Base-by-base conservation (phyloP, 192 early-diverging fungal genomes). In the Lobosporangium transversale region DNA sequence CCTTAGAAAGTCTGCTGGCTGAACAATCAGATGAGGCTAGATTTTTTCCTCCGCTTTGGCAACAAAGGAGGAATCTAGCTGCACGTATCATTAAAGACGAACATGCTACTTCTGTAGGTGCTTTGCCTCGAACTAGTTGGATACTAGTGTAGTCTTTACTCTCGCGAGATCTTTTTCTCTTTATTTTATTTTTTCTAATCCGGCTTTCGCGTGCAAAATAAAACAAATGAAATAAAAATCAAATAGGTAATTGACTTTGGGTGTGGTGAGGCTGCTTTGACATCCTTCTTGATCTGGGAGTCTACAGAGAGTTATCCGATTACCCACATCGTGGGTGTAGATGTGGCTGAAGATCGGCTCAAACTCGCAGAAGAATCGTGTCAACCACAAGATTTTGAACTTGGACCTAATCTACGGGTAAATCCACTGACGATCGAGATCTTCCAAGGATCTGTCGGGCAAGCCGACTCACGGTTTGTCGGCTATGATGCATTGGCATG, bases 241-340 rank as follows among this genome's bases (percentile, higher is more conserved):
- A n/a, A 23, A 18, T 26, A 89, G 82, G 89, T 96, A n/a, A 71
- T 94, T 21, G 96, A 97, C 59, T 83, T 91, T 51, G 96, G 96
- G 1, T 96, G 94, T 76, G 96, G 96, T 43, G 93, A 94, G 51
- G 94, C 89, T 20, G 80, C 88, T 18, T 59, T 97, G 45, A 68
- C 92, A 5, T 78, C 86, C 12, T 89, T 91, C 50, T 83, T 97
- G 17, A 63, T 88, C 9, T 70, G 79, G 11, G 64, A 69, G 43
- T 70, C 79, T 23, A 51, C 51, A 14, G 81, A 85, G 18, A 86
- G 90, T 62, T 57, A 80, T 43, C 81, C 74, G 36, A 88, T 94
- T 23, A 83, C 76, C 0, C 73, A 63, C 32, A 76, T 97, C 18
- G 84, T 70, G 40, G 94, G 94, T 9, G 69, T 97, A 48, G 94